Evolutionary conservation across 257 asterid species (phyloP).

Genomic region (Lavandula angustifolia): DNA sequence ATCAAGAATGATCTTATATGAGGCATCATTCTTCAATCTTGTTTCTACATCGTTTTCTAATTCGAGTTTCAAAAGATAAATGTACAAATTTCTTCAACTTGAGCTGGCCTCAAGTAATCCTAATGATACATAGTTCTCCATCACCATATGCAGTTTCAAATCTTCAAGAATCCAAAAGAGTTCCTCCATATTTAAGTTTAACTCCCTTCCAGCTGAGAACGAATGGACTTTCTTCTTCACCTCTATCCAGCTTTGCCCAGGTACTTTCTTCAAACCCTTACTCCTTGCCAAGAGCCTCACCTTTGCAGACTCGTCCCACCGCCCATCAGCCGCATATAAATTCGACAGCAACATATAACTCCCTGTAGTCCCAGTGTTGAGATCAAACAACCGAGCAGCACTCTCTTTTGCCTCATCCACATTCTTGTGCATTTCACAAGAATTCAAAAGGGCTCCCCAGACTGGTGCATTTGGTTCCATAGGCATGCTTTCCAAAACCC

Average conservation of each 20-base stretch:
- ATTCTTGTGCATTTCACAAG: conserved; percentile 52
- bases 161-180: conserved; percentile 36
- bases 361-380: conserved; percentile 41
- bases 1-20: too few relatives aligned
- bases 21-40: too few relatives aligned
- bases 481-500: conserved; percentile 60
- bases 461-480: conserved; percentile 61
- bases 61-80: too few relatives aligned
- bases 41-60: too few relatives aligned
- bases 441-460: conserved; percentile 63
- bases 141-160: conserved; percentile 52
- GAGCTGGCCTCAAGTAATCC: conserved; percentile 2
- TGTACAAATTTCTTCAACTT: neutral
- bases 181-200: conserved; percentile 45
- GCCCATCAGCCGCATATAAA: conserved; percentile 56
- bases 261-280: conserved; percentile 59
- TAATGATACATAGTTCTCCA: conserved; percentile 25
- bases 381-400: conserved; percentile 41
- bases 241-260: conserved; percentile 77
- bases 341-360: conserved; percentile 62
- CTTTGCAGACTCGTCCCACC: conserved; percentile 65
- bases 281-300: conserved; percentile 55
- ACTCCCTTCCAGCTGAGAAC: conserved; percentile 56
- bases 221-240: conserved; percentile 57
- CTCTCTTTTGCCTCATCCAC: conserved; percentile 47